Percentiles rank a stretch among this genome's conserved stretches.
These are phyloP conservation scores for Ceratobasidium sp. DNA, from an alignment of 1,284 basidiomycete species.

Conservation along the genomic window DNA sequence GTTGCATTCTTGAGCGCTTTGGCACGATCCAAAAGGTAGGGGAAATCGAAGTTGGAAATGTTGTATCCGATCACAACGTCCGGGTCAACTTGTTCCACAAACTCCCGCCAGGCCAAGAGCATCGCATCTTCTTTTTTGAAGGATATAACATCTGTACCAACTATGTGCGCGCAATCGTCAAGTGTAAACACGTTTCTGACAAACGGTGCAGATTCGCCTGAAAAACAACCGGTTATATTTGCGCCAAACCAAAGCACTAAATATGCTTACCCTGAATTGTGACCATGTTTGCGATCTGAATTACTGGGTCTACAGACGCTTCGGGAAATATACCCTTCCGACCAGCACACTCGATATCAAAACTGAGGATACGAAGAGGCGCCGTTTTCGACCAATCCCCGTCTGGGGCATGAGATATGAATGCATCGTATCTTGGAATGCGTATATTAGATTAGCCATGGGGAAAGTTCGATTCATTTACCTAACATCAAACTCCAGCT, in stretches of 20 bases:
- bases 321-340: constrained; percentile 96
- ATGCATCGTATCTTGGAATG: constrained; percentile 70
- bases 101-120: constrained; percentile 82
- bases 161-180: constrained; percentile 90
- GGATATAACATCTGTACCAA: constrained; percentile 91
- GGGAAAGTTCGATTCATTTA: constrained; percentile 50
- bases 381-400: constrained; percentile 90
- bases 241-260: background rate
- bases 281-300: constrained; percentile 98
- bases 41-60: constrained; percentile 89
- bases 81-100: constrained; percentile 86
- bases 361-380: constrained; percentile 89
- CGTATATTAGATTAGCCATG: constrained; percentile 9
- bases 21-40: constrained; percentile 90
- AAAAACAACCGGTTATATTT: constrained; percentile 38
- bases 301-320: constrained; percentile 85
- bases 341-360: constrained; percentile 97
- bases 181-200: constrained; percentile 96
- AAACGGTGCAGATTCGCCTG: constrained; percentile 89
- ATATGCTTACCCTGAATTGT: constrained; percentile 79
- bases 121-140: constrained; percentile 78
- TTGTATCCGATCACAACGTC: constrained; percentile 96
- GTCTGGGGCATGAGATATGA: constrained; percentile 89
- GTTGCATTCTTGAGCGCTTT: constrained; percentile 71
- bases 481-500: constrained; percentile 83